These are phyloP conservation scores for Paramyrothecium sp. DNA, from an alignment of 2,329 filamentous ascomycete genomes.

Conservation along the genomic window DNA sequence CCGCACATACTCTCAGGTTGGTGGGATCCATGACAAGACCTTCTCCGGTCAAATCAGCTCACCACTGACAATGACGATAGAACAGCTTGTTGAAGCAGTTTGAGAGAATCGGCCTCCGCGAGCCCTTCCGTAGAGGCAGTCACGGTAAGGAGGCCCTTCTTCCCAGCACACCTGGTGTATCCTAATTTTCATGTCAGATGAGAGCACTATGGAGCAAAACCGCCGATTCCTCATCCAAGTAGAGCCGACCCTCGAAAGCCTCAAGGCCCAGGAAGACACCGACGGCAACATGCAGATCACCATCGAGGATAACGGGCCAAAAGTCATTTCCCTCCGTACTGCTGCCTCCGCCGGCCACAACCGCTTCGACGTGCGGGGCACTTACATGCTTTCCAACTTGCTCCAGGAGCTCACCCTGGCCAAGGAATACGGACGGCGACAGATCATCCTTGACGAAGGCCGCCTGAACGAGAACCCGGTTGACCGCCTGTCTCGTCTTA, in stretches of 20 bases:
- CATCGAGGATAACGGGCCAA: constrained; percentile 91
- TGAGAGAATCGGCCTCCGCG: constrained; percentile 48
- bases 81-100: constrained; percentile 54
- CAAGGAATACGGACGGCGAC: constrained; percentile 83
- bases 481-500: constrained; percentile 79
- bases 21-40: constrained; percentile 3
- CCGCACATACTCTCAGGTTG: constrained; percentile 56
- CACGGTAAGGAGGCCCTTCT: constrained; percentile 43
- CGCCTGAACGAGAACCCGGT: constrained; percentile 95
- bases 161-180: neutral
- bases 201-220: constrained; percentile 60
- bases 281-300: constrained; percentile 97
- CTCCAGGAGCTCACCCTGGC: constrained; percentile 92
- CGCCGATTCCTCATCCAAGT: constrained; percentile 87
- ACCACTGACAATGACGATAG: constrained; percentile 33
- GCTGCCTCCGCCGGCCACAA: constrained; percentile 83
- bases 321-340: constrained; percentile 83
- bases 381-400: constrained; percentile 95
- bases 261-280: constrained; percentile 86
- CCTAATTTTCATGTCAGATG: constrained; percentile 54
- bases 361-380: constrained; percentile 87
- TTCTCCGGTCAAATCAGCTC: neutral
- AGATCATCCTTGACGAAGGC: constrained; percentile 87
- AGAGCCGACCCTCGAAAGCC: constrained; percentile 73
- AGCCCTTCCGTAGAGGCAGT: constrained; percentile 58